Evolutionary conservation across 139 green algal species (phyloP).

Genomic region (Closterium sp.): DNA sequence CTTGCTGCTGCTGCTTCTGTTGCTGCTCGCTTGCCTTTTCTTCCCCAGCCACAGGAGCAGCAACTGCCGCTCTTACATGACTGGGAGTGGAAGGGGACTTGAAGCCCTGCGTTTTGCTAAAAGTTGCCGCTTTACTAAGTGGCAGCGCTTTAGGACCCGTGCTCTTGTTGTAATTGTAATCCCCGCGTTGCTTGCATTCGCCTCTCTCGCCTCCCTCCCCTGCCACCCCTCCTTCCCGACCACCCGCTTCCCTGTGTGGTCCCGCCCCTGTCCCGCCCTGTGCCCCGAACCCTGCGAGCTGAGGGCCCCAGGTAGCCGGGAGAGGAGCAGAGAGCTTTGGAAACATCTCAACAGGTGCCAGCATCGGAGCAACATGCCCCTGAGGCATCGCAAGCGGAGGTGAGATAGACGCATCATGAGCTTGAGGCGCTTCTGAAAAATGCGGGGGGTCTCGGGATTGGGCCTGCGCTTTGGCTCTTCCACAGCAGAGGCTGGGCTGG

Average conservation of each 20-base stretch:
- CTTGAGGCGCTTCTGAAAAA: background rate
- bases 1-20: conserved; percentile 5
- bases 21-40: background rate
- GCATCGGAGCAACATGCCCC: too few relatives aligned
- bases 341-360: background rate
- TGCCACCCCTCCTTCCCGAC: background rate
- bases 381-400: background rate
- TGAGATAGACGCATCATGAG: background rate
- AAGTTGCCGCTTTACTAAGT: background rate
- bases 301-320: background rate
- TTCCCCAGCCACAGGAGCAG: background rate
- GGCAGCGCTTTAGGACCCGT: background rate
- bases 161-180: background rate
- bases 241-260: background rate
- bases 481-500: too few relatives aligned
- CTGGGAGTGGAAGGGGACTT: background rate
- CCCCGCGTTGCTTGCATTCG: background rate
- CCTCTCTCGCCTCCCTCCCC: background rate
- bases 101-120: background rate
- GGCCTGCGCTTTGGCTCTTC: too few relatives aligned
- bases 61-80: background rate
- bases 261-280: background rate
- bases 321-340: background rate
- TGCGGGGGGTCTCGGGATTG: too few relatives aligned
- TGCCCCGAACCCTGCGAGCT: background rate